Evolutionary conservation across 805 yeast species (phyloP), one percentile per base, ranked within the genome.

Genomic region (Dipodascus albidus): DNA sequence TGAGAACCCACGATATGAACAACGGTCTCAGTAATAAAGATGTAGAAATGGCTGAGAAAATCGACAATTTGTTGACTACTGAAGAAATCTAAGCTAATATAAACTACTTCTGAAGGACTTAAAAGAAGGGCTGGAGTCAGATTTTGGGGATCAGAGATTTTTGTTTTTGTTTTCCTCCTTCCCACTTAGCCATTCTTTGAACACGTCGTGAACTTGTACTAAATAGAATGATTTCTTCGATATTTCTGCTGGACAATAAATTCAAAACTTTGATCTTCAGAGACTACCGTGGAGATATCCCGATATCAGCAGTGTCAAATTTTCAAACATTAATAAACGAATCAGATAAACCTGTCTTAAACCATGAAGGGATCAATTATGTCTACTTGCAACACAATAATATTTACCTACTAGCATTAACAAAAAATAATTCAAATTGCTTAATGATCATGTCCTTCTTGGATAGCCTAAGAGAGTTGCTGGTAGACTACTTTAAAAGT

Each of bases 281-380:
- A 53, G 85, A 83, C 64, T 85, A 83, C 64, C 78, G 82, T 56
- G 85, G 87, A 2, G 89, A 85, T 60, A 76, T 85, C 19, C 81
- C 87, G 2, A 58, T 72, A 48, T 67, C 74, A 17, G 75, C 86
- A 3, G 74, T 83, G 51, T 84, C 80, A 49, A 71, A 75, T 55
- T 85, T 83, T 66, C 84, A 88, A 8, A 64, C 74, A 38, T 70
- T 81, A 24, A 68, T 74, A 56, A 64, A 75, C 61, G 76, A 77
- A 55, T 68, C 68, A 47, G 68, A 64, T 51, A 77, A 73, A 48
- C 85, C 87, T 2, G 67, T 82, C 31, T 52, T 81, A 9, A 57
- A 68, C 44, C 62, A 66, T 53, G 68, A 74, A 19, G 86, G 85
- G 0, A 61, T 80, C 49, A 75, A 75, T 60, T 85, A 78, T 64